These are phyloP conservation scores for Blastobotrys capitulatus DNA, from an alignment of 1,139 yeast genomes.

Conservation along the genomic window DNA sequence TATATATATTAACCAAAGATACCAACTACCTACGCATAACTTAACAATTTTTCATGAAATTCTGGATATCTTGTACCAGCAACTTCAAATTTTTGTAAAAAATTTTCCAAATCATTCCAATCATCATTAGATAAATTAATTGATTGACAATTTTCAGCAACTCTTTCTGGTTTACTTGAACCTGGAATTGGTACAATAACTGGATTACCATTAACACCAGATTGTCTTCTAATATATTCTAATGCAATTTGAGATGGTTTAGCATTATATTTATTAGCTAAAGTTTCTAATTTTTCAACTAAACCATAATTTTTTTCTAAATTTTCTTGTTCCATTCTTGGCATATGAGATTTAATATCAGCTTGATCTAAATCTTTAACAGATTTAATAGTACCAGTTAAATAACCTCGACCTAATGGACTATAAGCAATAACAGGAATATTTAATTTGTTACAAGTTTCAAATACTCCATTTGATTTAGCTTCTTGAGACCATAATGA, in stretches of 20 bases:
- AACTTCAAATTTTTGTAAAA: conserved; percentile 38
- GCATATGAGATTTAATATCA: conserved; percentile 33
- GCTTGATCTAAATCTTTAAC: conserved; percentile 44
- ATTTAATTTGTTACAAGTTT: conserved; percentile 45
- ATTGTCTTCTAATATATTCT: conserved; percentile 52
- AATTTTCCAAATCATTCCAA: conserved; percentile 40
- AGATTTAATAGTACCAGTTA: conserved; percentile 55
- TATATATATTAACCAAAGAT: background rate
- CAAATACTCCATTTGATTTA: conserved; percentile 54
- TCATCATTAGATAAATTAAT: conserved; percentile 49
- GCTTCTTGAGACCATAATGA: conserved; percentile 61
- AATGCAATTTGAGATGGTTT: conserved; percentile 65
- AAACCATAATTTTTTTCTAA: conserved; percentile 47
- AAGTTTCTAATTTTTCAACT: conserved; percentile 41
- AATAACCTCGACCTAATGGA: conserved; percentile 71
- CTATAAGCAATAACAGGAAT: conserved; percentile 74
- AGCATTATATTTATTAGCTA: conserved; percentile 43
- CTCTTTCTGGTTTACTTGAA: conserved; percentile 53
- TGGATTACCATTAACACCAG: conserved; percentile 41
- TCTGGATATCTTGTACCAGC: conserved; percentile 47
- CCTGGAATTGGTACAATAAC: conserved; percentile 75
- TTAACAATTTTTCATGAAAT: conserved; percentile 1
- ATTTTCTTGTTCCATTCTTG: conserved; percentile 55
- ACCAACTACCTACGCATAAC: conserved; percentile 2
- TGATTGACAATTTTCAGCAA: conserved; percentile 51